Evolutionary conservation across 2,329 filamentous ascomycete genomes (phyloP).

Genomic region (Colletotrichum tropicale): DNA sequence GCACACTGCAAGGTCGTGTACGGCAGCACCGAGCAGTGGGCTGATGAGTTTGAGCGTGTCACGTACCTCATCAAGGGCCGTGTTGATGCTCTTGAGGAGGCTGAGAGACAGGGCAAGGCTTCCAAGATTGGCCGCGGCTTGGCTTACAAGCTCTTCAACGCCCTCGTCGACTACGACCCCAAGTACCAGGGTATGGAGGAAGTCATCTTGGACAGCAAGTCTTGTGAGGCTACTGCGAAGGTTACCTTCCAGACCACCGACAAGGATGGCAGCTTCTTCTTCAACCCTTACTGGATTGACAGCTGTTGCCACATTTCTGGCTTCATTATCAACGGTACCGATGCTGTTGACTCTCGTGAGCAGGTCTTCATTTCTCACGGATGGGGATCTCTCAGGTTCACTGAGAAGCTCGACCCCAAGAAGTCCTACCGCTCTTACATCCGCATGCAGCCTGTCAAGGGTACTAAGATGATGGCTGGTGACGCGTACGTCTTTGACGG

Average conservation of each 20-base stretch:
- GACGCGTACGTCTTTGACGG: slow-evolving; percentile 61
- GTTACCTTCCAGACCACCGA: slow-evolving; percentile 51
- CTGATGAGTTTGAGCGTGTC: slow-evolving; percentile 69
- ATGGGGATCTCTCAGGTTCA: slow-evolving; percentile 58
- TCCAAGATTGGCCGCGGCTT: slow-evolving; percentile 77
- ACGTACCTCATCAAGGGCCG: slow-evolving; percentile 72
- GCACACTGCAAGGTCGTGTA: slow-evolving; percentile 64
- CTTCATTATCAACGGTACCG: slow-evolving; percentile 65
- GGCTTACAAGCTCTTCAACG: slow-evolving; percentile 73
- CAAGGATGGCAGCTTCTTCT: slow-evolving; percentile 57
- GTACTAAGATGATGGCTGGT: slow-evolving; percentile 55
- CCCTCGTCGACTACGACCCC: slow-evolving; percentile 60
- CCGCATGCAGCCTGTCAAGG: slow-evolving; percentile 60
- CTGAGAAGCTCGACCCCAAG: slow-evolving; percentile 45
- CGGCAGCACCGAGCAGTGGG: slow-evolving; percentile 64
- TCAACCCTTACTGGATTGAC: slow-evolving; percentile 64
- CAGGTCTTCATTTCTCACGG: slow-evolving; percentile 65
- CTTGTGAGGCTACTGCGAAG: slow-evolving; percentile 46
- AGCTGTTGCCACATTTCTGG: slow-evolving; percentile 63
- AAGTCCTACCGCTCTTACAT: slow-evolving; percentile 63
- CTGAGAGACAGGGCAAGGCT: slow-evolving; percentile 68
- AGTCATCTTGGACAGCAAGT: slow-evolving; percentile 56
- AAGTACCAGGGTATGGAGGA: slow-evolving; percentile 64
- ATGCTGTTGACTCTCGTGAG: slow-evolving; percentile 58
- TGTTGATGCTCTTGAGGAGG: slow-evolving; percentile 61